phyloP scores from a whole-genome alignment of 305 asterid genomes.

The Fraxinus latifolia region DNA sequence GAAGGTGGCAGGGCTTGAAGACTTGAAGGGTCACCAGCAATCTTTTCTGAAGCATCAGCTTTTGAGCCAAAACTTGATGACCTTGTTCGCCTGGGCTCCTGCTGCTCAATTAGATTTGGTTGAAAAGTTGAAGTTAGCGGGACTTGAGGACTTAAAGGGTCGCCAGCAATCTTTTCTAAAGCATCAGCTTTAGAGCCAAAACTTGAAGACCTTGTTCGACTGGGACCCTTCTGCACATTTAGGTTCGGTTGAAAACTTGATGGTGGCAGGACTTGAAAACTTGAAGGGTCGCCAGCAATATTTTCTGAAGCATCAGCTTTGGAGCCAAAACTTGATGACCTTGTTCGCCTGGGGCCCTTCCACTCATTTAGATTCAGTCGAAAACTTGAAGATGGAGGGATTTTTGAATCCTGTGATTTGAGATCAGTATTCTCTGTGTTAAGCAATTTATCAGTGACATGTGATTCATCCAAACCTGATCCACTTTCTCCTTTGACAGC shows the following conservation, averaged over 20 bases:
- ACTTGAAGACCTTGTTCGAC: conserved; percentile 34
- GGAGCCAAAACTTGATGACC: conserved; percentile 35
- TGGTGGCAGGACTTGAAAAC: conserved; percentile 25
- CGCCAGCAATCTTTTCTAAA: conserved; percentile 35
- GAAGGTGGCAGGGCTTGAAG: conserved; percentile 28
- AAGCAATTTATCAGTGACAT: conserved; percentile 32
- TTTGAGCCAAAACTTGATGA: conserved; percentile 38
- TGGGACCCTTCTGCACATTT: conserved; percentile 33
- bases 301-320: conserved; percentile 38
- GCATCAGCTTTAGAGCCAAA: conserved; percentile 37
- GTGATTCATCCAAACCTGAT: conserved; percentile 34
- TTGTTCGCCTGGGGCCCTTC: conserved; percentile 35
- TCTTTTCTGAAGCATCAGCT: conserved; percentile 37
- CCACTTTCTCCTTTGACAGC: conserved; percentile 30
- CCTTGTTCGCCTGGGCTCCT: conserved; percentile 34
- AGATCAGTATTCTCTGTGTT: conserved; percentile 29
- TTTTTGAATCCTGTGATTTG: conserved; percentile 34
- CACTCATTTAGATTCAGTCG: conserved; percentile 27
- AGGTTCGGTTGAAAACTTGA: conserved; percentile 28
- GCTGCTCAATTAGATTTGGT: conserved; percentile 26
- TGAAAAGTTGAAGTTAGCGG: conserved; percentile 34
- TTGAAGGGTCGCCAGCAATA: conserved; percentile 22
- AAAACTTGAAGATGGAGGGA: conserved; percentile 30
- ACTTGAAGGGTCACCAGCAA: conserved; percentile 17
- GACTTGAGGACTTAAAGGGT: background rate